Evolutionary conservation across 495 filamentous ascomycete species (phyloP), one percentile per base, ranked within the genome.

Genomic region (Choiromyces venosus): DNA sequence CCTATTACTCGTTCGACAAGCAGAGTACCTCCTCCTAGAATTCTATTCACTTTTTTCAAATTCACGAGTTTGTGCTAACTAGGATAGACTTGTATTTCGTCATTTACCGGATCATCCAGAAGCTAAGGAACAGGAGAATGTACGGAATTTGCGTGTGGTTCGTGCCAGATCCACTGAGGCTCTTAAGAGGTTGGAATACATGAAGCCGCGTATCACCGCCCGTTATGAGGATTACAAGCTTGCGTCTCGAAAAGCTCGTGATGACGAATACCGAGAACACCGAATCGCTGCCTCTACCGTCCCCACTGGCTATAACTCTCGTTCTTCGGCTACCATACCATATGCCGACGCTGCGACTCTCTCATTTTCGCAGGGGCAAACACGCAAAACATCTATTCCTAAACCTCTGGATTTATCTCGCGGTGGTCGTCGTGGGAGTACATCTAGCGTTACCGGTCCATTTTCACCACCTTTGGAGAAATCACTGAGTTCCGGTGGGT

Each of bases 1-100:
- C 83, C 84, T 97, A 35, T 85, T 97, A 25, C 86, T 96, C 12
- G 90, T 93, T 74, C 89, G 95, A 81, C 92, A 94, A 83, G 90
- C 91, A 16, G 86, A 81, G 80, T 81, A 37, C 36, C 79, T 42
- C 46, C 39, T 56, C 66, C 61, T 70, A 33, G 52, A 18, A 61
- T 29, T 25, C 52, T 33, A 18, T 33, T 61, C 25, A 25, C 46
- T 0, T 56, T 56, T 42, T 42, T 33, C 68, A 4, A 19, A 37
- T 42, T 68, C 65, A 37, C 69, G 33, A 69, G 65, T n/a, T 36
- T 35, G 35, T 46, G 14, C 70, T 79, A 44, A 69, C 69, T 39
- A 19, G 46, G 29, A 38, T 25, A 81, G 79, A 65, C 78, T 81
- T 10, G 81, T 86, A 7, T 70, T 86, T 35, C 77, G 81, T 19